Evolutionary conservation across 1,284 basidiomycete species (phyloP), one percentile per base, ranked within the genome.

Genomic region (Melampsora americana): DNA sequence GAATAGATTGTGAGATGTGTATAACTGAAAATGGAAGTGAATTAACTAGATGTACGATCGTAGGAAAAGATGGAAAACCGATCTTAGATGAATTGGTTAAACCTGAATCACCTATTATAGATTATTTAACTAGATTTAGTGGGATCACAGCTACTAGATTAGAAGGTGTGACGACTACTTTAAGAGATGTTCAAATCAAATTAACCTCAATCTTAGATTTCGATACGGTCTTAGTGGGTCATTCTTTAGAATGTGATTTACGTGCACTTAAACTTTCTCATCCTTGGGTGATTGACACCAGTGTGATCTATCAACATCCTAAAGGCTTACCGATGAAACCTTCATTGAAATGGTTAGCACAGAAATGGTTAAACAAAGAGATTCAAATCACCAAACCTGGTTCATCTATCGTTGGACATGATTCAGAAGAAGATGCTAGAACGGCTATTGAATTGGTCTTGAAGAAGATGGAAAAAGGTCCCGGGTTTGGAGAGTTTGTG

Each of bases 1-100:
- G 87, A 0, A 82, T 96, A 56, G 94, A 96, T 85, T 97, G 94
- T 82, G 93, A 96, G 83, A 96, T 96, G 93, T 92, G 91, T 81
- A 80, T 90, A 82, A 93, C 93, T 0, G 90, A 90, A 80, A 90
- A 90, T 66, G 93, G 92, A 6, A 92, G 92, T 79, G 92, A 92
- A 81, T 86, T 97, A 12, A 90, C 93, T 0, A 85, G 92, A 62
- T 87, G 94, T 5, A 93, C 90, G 74, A 82, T 95, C 23, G 88
- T 97, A 77, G 90, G 95, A 79, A 81, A 86, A 39, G 87, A 89
- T 0, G 88, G 88, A 18, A 85, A 87, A 64, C 88, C 91, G 30
- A 83, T 95, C 0, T 94, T 91, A 80, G 93, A 96, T 83, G 88
- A 90, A 79, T 86, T 95, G 9, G 93, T 96, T 74, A 92, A 90